Evolutionary conservation across 306 rosid species (phyloP).

Genomic region (Trichosanthes truncata): DNA sequence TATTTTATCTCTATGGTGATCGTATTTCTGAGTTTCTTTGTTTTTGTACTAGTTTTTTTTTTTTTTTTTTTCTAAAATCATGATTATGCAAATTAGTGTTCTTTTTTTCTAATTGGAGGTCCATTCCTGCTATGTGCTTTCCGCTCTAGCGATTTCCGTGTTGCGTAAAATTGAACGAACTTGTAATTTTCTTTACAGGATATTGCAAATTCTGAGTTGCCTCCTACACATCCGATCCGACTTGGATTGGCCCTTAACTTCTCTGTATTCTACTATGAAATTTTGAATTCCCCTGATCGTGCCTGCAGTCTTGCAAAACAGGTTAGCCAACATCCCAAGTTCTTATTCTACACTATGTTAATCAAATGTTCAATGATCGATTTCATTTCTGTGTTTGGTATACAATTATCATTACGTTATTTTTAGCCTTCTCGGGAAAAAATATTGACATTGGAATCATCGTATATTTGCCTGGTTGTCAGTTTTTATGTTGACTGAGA

Average conservation of each 20-base stretch:
- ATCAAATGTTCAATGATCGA: neutral
- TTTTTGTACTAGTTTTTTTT: neutral
- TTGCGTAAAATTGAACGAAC: neutral
- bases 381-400: neutral
- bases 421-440: neutral
- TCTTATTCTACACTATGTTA: neutral
- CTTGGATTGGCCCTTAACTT: slow-evolving; percentile 96
- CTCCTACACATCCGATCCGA: slow-evolving; percentile 98
- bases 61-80: neutral
- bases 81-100: neutral
- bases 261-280: slow-evolving; percentile 93
- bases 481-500: neutral
- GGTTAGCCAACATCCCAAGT: slow-evolving; percentile 32
- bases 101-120: neutral
- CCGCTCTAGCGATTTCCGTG: neutral
- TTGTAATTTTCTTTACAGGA: slow-evolving; percentile 38
- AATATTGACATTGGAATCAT: neutral
- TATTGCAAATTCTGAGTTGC: slow-evolving; percentile 81
- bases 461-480: neutral
- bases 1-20: neutral
- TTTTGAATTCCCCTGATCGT: slow-evolving; percentile 95
- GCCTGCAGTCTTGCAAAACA: slow-evolving; percentile 99
- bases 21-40: neutral
- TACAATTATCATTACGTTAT: neutral
- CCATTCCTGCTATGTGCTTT: neutral